These are phyloP conservation scores for Dioscorea cayenensis DNA, from an alignment of 116 monocot species.

Conservation along the genomic window DNA sequence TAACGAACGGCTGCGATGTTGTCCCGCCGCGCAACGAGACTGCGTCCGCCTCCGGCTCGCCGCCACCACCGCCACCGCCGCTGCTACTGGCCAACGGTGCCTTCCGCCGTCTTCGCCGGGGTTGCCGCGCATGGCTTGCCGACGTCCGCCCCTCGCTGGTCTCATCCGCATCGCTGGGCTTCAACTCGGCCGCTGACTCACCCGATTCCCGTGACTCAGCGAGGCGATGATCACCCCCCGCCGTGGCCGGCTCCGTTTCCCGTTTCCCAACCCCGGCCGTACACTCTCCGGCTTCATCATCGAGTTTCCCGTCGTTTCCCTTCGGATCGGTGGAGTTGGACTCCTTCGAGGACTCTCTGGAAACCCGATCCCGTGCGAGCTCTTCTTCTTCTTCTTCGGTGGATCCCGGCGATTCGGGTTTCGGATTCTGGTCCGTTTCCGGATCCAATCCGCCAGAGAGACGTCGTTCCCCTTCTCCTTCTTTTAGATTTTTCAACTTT, in stretches of 20 bases:
- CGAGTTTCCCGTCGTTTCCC: neutral
- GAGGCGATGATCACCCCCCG: conserved; percentile 3
- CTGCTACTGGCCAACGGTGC: conserved; percentile 10
- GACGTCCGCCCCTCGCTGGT: conserved; percentile 85
- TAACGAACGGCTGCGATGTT: conserved; percentile 56
- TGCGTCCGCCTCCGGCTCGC: conserved; percentile 17
- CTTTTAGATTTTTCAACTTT: conserved; percentile 45
- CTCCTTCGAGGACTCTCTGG: conserved; percentile 53
- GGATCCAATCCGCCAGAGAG: conserved; percentile 19
- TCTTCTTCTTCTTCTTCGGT: neutral
- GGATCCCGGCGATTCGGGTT: conserved; percentile 14
- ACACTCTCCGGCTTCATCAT: conserved; percentile 12
- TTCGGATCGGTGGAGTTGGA: conserved; percentile 45
- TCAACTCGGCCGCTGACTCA: conserved; percentile 52
- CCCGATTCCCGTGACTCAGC: conserved; percentile 35
- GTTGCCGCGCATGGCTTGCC: conserved; percentile 40
- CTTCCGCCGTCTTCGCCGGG: conserved; percentile 14
- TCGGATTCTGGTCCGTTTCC: conserved; percentile 18
- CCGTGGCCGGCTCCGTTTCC: conserved; percentile 5
- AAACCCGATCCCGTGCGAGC: conserved; percentile 16
- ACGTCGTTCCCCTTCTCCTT: conserved; percentile 39
- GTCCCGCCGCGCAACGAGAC: conserved; percentile 6
- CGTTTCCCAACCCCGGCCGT: conserved; percentile 7
- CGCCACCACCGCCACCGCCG: conserved; percentile 15
- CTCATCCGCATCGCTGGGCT: conserved; percentile 19